Evolutionary conservation across 2,329 filamentous ascomycete species (phyloP).

Genomic region (Arthroderma sp.): DNA sequence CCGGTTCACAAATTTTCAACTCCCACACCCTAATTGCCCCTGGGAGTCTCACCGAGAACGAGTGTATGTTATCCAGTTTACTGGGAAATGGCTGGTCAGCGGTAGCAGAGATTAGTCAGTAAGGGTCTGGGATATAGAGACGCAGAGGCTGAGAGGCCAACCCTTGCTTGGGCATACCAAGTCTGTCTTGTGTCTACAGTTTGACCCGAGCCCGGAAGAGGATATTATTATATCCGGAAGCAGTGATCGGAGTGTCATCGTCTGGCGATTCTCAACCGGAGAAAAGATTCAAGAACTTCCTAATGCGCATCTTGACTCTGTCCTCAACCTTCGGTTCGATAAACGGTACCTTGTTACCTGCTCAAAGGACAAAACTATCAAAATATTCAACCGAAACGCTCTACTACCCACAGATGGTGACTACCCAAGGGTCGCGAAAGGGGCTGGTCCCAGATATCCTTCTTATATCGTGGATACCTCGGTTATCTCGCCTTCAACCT

Average conservation of each 20-base stretch:
- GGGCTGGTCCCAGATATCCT: conserved; percentile 37
- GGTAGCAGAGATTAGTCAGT: conserved; percentile 82
- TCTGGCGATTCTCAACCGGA: conserved; percentile 91
- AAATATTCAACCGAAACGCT: conserved; percentile 75
- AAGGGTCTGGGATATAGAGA: conserved; percentile 80
- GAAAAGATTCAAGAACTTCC: conserved; percentile 64
- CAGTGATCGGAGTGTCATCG: conserved; percentile 77
- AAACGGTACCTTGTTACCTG: conserved; percentile 86
- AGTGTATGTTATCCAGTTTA: conserved; percentile 89
- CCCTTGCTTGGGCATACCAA: conserved; percentile 67
- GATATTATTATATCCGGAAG: conserved; percentile 93
- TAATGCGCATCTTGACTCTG: conserved; percentile 74
- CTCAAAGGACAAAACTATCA: conserved; percentile 94
- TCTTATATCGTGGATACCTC: conserved; percentile 44
- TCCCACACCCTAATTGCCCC: conserved; percentile 69
- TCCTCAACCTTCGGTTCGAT: conserved; percentile 87
- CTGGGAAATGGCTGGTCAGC: conserved; percentile 74
- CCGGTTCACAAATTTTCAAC: conserved; percentile 71
- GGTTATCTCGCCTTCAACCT: conserved; percentile 28
- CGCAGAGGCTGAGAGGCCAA: conserved; percentile 59
- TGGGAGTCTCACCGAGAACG: conserved; percentile 82
- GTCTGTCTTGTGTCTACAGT: conserved; percentile 89
- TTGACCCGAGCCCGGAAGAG: conserved; percentile 75
- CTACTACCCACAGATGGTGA: conserved; percentile 41
- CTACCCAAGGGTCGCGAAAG: conserved; percentile 34